Evolutionary conservation across 768 basidiomycete genomes (phyloP).

Genomic region (Hortiboletus campestris): DNA sequence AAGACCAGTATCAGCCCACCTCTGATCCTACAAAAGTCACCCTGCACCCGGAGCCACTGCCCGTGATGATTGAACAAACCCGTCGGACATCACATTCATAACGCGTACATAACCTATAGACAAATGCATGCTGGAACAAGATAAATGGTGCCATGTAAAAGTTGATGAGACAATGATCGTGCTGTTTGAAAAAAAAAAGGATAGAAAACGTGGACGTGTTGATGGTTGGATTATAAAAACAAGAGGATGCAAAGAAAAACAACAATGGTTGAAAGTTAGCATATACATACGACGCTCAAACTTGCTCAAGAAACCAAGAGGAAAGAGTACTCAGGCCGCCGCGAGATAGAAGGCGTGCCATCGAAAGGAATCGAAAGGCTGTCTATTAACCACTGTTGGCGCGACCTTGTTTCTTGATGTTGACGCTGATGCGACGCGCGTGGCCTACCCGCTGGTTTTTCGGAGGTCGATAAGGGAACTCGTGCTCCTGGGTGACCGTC

Average conservation of each 20-base stretch:
- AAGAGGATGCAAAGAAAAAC: background rate
- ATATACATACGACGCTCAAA: conserved; percentile 1
- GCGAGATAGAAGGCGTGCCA: background rate
- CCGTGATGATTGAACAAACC: background rate
- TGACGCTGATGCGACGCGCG: conserved; percentile 39
- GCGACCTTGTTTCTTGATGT: conserved; percentile 29
- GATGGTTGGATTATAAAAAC: background rate
- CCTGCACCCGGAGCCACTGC: background rate
- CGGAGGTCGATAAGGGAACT: conserved; percentile 35
- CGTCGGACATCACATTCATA: background rate
- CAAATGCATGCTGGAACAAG: background rate
- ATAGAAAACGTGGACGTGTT: background rate
- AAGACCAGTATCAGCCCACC: background rate
- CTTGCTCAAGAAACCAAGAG: background rate
- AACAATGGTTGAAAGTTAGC: background rate
- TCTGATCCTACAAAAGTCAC: no score
- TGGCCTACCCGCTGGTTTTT: conserved; percentile 36
- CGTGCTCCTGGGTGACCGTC: conserved; percentile 7
- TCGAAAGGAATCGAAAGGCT: background rate
- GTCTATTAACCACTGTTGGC: conserved; percentile 10
- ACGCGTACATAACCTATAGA: background rate
- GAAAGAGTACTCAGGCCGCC: no score
- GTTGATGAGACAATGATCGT: background rate
- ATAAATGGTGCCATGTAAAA: background rate
- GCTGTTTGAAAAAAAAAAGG: background rate